Conservation (phyloP, 1,139 yeast species). For the Zygosaccharomyces sapae region DNA sequence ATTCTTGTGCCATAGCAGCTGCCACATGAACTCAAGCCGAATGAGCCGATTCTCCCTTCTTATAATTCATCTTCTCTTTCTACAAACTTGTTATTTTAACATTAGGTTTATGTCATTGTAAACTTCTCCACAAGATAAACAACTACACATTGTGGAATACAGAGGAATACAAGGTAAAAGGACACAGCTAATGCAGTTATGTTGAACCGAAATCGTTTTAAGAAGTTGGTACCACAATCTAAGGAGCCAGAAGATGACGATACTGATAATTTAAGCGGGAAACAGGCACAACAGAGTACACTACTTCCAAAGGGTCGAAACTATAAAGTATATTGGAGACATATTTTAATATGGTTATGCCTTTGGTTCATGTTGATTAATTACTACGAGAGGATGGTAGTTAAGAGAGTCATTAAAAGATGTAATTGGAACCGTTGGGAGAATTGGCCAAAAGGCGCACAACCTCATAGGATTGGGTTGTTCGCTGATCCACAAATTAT, state of each 20-base stretch:
- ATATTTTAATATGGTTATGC: slow-evolving; percentile 16
- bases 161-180: not conserved
- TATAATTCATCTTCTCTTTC: not conserved
- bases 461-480: slow-evolving; percentile 61
- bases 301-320: not conserved
- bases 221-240: slow-evolving; percentile 9
- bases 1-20: slow-evolving; percentile 12
- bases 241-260: slow-evolving; percentile 11
- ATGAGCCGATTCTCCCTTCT: not conserved
- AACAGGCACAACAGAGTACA: slow-evolving; percentile 5
- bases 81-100: not conserved
- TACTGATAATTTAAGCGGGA: slow-evolving; percentile 3
- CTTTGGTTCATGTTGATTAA: slow-evolving; percentile 51
- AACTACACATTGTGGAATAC: not conserved
- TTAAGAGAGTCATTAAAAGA: slow-evolving; percentile 42
- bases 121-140: not conserved
- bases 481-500: slow-evolving; percentile 93
- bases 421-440: slow-evolving; percentile 73
- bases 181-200: not conserved
- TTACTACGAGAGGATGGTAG: slow-evolving; percentile 59
- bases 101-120: not conserved
- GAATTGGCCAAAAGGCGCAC: slow-evolving; percentile 40
- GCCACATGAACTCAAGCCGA: slow-evolving; percentile 1
- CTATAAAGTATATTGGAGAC: slow-evolving; percentile 26
- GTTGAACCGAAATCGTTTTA: slow-evolving; percentile 13